These are phyloP conservation scores for Boletellus ananas DNA, from an alignment of 768 basidiomycete species.

Conservation along the genomic window DNA sequence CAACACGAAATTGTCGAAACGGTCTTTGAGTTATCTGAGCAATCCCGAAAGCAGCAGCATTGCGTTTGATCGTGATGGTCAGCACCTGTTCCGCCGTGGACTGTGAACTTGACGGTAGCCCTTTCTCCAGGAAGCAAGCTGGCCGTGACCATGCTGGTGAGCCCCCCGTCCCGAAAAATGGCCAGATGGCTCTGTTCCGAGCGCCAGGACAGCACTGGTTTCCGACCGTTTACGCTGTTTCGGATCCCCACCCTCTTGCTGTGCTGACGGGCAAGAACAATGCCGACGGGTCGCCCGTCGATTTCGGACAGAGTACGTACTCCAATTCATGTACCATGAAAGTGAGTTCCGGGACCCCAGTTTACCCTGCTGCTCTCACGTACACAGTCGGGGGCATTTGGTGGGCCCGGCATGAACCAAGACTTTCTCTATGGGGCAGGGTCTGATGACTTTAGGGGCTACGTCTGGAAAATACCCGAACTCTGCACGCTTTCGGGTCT, in stretches of 20 bases:
- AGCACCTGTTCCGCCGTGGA: constrained; percentile 5
- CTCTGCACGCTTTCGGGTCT: constrained; percentile 39
- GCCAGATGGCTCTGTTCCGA: background rate
- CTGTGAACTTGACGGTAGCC: background rate
- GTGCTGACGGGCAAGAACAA: constrained; percentile 56
- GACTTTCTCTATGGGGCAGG: constrained; percentile 70
- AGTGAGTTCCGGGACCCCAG: constrained; percentile 33
- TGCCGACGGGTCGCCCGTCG: constrained; percentile 51
- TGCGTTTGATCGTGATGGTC: constrained; percentile 65
- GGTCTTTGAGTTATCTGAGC: constrained; percentile 36
- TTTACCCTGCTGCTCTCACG: background rate
- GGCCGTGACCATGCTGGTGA: constrained; percentile 64
- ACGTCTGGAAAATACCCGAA: constrained; percentile 73
- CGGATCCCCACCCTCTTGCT: constrained; percentile 68
- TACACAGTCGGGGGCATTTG: constrained; percentile 70
- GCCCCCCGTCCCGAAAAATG: constrained; percentile 15
- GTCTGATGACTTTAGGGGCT: constrained; percentile 78
- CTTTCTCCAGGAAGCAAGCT: constrained; percentile 50
- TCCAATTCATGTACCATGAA: constrained; percentile 78
- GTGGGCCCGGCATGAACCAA: constrained; percentile 48
- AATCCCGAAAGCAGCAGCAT: constrained; percentile 70
- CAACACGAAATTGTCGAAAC: constrained; percentile 44
- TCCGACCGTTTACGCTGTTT: constrained; percentile 66
- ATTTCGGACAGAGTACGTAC: constrained; percentile 50
- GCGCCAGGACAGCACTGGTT: constrained; percentile 49